These are phyloP conservation scores for Auricularia sp. DNA, from an alignment of 768 basidiomycete species.

Conservation along the genomic window DNA sequence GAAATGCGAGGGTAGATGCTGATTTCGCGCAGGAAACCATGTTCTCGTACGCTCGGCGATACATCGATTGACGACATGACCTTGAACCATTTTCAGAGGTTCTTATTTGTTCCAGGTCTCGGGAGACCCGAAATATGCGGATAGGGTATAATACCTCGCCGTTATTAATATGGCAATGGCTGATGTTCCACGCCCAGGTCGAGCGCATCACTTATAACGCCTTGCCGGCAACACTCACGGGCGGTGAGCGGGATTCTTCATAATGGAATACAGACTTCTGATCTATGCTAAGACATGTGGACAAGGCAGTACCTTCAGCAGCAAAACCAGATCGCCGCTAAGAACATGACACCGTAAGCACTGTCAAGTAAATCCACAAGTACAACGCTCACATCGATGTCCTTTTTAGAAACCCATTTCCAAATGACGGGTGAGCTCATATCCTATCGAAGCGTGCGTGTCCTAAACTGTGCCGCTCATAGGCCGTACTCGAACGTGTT, in stretches of 20 bases:
- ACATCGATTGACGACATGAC: no score
- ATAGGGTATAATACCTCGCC: slow-evolving; percentile 23
- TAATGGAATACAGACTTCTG: not conserved
- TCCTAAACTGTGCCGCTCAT: not conserved
- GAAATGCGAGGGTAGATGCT: no score
- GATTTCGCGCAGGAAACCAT: slow-evolving; percentile 38
- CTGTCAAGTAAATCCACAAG: not conserved
- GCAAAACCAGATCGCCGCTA: slow-evolving; percentile 45
- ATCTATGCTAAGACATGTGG: slow-evolving; percentile 37
- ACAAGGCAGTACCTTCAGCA: slow-evolving; percentile 49
- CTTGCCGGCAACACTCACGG: slow-evolving; percentile 37
- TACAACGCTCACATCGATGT: slow-evolving; percentile 1
- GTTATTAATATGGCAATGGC: slow-evolving; percentile 7
- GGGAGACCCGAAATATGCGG: slow-evolving; percentile 41
- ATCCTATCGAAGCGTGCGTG: not conserved
- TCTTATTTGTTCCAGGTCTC: slow-evolving; percentile 47
- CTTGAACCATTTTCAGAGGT: slow-evolving; percentile 23
- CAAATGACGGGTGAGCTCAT: slow-evolving; percentile 34
- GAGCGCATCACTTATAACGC: slow-evolving; percentile 44
- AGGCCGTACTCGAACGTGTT: slow-evolving; percentile 42
- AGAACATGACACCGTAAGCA: slow-evolving; percentile 42
- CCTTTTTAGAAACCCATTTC: slow-evolving; percentile 37
- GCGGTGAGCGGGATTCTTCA: slow-evolving; percentile 20
- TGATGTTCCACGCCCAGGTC: slow-evolving; percentile 15
- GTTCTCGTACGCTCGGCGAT: slow-evolving; percentile 36